Evolutionary conservation across 2,329 filamentous ascomycete genomes (phyloP).

Genomic region (Scopulariopsis brevicaulis): DNA sequence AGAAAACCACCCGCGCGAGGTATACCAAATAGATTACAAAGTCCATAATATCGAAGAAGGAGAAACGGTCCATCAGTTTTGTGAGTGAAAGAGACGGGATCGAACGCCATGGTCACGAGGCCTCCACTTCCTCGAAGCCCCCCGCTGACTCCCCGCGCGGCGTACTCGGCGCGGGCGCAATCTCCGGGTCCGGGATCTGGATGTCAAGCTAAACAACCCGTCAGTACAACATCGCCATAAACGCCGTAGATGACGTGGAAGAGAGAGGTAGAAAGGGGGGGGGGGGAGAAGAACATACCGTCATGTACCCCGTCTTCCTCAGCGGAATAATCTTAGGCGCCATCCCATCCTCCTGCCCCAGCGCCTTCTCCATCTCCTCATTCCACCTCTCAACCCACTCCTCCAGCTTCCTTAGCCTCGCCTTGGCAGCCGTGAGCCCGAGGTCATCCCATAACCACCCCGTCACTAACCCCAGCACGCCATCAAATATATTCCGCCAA

Average conservation of each 20-base stretch:
- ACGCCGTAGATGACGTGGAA: too few species aligned
- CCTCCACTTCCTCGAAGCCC: not conserved
- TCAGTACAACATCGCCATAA: not conserved
- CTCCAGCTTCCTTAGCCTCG: conserved; percentile 59
- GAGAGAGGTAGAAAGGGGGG: too few species aligned
- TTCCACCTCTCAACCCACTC: conserved; percentile 85
- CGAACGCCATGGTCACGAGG: not conserved
- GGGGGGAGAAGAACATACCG: conserved; percentile 34
- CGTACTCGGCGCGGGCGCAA: conserved; percentile 41
- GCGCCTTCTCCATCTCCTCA: conserved; percentile 47
- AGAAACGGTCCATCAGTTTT: not conserved
- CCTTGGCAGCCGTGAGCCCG: conserved; percentile 66
- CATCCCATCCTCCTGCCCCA: conserved; percentile 35
- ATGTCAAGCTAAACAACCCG: conserved; percentile 54
- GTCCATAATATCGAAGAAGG: not conserved
- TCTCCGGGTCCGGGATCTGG: conserved; percentile 68
- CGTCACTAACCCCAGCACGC: conserved; percentile 67
- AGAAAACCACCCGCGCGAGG: not conserved
- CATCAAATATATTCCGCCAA: conserved; percentile 68
- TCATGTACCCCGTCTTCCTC: conserved; percentile 80
- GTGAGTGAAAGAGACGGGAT: not conserved
- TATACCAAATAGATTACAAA: not conserved
- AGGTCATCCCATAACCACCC: conserved; percentile 94
- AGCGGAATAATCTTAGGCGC: conserved; percentile 67
- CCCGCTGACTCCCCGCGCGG: conserved; percentile 15